Conservation (phyloP, 2,329 filamentous ascomycete species). For the Verticillium klebahnii region DNA sequence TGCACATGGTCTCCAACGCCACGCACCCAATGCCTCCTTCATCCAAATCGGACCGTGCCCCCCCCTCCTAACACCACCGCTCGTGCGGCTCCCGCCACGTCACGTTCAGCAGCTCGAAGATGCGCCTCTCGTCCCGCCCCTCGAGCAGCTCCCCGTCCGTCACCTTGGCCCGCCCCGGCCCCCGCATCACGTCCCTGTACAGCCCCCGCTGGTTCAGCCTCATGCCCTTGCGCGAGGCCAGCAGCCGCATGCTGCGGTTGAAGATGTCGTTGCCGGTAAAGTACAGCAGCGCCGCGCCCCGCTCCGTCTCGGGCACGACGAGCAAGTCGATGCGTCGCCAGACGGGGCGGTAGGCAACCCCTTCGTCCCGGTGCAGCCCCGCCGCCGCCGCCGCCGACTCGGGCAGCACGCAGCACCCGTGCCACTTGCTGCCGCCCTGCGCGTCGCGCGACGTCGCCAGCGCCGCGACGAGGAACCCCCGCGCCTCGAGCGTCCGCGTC, state of each 20-base stretch:
- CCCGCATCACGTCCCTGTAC: conserved; percentile 65
- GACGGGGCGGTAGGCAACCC: conserved; percentile 28
- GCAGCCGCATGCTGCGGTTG: conserved; percentile 76
- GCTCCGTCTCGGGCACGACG: conserved; percentile 72
- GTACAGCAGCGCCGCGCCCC: conserved; percentile 85
- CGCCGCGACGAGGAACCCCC: conserved; percentile 64
- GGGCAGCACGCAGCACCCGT: conserved; percentile 75
- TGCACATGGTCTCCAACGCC: neutral
- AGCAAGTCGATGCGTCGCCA: conserved; percentile 86
- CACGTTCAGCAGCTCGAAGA: conserved; percentile 80
- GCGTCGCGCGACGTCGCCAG: conserved; percentile 53
- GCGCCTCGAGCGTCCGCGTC: conserved; percentile 53
- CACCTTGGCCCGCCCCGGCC: conserved; percentile 51
- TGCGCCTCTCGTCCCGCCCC: conserved; percentile 68
- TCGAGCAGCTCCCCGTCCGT: conserved; percentile 69
- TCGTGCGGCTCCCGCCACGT: conserved; percentile 76
- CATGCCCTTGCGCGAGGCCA: conserved; percentile 80
- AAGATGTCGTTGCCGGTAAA: conserved; percentile 96
- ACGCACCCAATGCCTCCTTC: neutral
- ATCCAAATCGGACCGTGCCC: too few relatives aligned
- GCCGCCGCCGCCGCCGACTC: conserved; percentile 20
- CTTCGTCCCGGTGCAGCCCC: conserved; percentile 15
- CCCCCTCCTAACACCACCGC: conserved; percentile 57
- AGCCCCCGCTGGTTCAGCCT: conserved; percentile 79
- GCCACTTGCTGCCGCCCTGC: conserved; percentile 71